These are phyloP conservation scores for Chaetoscypha palmicola DNA, from an alignment of 2,329 filamentous ascomycete genomes.

Conservation along the genomic window DNA sequence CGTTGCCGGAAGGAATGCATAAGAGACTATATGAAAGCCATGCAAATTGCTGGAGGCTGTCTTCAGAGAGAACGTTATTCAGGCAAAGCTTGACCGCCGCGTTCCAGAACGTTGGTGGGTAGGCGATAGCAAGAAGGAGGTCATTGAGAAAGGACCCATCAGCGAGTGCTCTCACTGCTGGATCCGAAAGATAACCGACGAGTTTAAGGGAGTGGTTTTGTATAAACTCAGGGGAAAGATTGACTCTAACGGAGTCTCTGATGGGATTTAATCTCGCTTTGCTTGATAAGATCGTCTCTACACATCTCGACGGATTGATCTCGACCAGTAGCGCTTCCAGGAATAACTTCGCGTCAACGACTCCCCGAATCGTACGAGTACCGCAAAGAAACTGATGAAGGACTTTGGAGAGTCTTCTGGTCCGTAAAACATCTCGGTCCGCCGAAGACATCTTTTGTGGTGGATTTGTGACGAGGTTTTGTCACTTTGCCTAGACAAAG, in stretches of 20 bases:
- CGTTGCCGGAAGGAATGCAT: conserved; percentile 22
- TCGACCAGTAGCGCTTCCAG: conserved; percentile 42
- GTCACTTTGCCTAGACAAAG: background rate
- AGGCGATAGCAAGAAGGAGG: conserved; percentile 39
- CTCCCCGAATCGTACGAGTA: background rate
- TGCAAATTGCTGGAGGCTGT: conserved; percentile 31
- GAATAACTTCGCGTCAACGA: conserved; percentile 37
- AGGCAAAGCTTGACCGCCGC: conserved; percentile 27
- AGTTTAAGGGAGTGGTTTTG: conserved; percentile 33
- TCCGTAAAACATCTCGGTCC: background rate
- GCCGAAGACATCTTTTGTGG: background rate
- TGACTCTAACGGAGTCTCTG: conserved; percentile 37
- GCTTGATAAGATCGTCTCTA: conserved; percentile 36
- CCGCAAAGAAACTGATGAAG: background rate
- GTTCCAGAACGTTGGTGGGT: conserved; percentile 46
- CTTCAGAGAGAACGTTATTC: conserved; percentile 23
- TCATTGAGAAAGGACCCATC: conserved; percentile 34
- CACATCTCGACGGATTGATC: conserved; percentile 34
- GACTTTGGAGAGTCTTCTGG: background rate
- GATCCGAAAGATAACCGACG: conserved; percentile 32
- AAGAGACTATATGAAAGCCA: conserved; percentile 42
- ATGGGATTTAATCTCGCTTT: conserved; percentile 32
- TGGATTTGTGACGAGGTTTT: no score
- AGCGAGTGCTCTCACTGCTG: conserved; percentile 18
- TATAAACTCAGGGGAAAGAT: conserved; percentile 37